These are phyloP conservation scores for Xylariaceae sp. DNA, from an alignment of 2,329 filamentous ascomycete species.

Conservation along the genomic window DNA sequence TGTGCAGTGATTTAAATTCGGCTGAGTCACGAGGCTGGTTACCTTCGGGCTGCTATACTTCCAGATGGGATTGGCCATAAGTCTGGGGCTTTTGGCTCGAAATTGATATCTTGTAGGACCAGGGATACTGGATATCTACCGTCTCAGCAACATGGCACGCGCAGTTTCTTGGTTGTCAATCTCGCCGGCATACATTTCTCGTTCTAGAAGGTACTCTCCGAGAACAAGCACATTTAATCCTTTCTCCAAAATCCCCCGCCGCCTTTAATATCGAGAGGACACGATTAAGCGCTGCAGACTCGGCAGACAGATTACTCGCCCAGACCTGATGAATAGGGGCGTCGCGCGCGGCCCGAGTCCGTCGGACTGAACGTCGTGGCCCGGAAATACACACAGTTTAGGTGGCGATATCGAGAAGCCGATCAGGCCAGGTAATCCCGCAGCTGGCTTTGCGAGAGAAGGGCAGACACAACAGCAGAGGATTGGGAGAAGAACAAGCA, in stretches of 20 bases:
- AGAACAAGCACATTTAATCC: conserved; percentile 17
- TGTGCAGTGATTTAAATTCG: conserved; percentile 21
- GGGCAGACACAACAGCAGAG: not conserved
- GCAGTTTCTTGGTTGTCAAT: conserved; percentile 20
- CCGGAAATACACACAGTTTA: not conserved
- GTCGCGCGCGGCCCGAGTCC: not conserved
- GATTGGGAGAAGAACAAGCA: not conserved
- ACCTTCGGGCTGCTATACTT: conserved; percentile 10
- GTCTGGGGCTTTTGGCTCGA: conserved; percentile 11
- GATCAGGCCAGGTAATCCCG: conserved; percentile 5
- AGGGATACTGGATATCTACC: conserved; percentile 33
- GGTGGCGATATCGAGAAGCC: not conserved
- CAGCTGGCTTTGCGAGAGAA: conserved; percentile 14
- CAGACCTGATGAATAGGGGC: not conserved
- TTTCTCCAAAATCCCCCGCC: conserved; percentile 11
- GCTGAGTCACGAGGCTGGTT: conserved; percentile 7
- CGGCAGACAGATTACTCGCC: conserved; percentile 2
- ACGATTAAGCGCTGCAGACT: conserved; percentile 3
- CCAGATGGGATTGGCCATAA: conserved; percentile 13
- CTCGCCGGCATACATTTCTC: conserved; percentile 23
- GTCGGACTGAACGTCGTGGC: not conserved
- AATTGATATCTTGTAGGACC: conserved; percentile 28
- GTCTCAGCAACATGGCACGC: conserved; percentile 20
- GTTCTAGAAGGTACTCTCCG: conserved; percentile 16
- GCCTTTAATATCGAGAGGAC: conserved; percentile 20